Percentiles rank a stretch among this genome's conserved stretches.
Conservation (phyloP, 768 basidiomycete genomes). For the Scleroderma bovista region DNA sequence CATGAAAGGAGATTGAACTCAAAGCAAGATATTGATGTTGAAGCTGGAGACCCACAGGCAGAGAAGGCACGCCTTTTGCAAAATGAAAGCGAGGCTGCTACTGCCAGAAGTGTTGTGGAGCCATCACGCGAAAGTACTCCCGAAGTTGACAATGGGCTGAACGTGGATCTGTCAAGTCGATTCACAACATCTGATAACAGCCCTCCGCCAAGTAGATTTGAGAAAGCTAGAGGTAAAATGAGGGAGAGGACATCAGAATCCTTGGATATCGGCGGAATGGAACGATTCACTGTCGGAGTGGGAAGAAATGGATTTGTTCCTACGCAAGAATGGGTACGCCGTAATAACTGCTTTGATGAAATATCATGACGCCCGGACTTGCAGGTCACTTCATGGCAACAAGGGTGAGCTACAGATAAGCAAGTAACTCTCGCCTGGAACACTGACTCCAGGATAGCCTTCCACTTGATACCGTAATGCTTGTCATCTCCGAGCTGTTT, state of each 20-base stretch:
- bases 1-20: slow-evolving; percentile 16
- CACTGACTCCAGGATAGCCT: slow-evolving; percentile 43
- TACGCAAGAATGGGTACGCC: slow-evolving; percentile 92
- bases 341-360: background rate
- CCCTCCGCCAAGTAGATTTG: slow-evolving; percentile 44
- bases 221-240: slow-evolving; percentile 92
- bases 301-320: slow-evolving; percentile 92
- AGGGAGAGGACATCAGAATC: slow-evolving; percentile 60
- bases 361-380: slow-evolving; percentile 2
- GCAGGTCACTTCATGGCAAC: slow-evolving; percentile 91
- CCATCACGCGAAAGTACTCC: slow-evolving; percentile 9
- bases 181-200: slow-evolving; percentile 42
- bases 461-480: slow-evolving; percentile 82
- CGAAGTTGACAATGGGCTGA: slow-evolving; percentile 12
- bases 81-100: slow-evolving; percentile 37
- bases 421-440: slow-evolving; percentile 1
- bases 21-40: slow-evolving; percentile 19
- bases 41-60: slow-evolving; percentile 26
- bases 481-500: slow-evolving; percentile 82
- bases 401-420: slow-evolving; percentile 55
- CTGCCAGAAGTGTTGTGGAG: slow-evolving; percentile 17
- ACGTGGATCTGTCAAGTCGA: slow-evolving; percentile 23
- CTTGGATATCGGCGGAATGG: slow-evolving; percentile 48
- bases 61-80: slow-evolving; percentile 68
- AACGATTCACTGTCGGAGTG: slow-evolving; percentile 65